Evolutionary conservation across 2,329 filamentous ascomycete genomes (phyloP), one percentile per base, ranked within the genome.

Genomic region (Paecilomyces variotii): DNA sequence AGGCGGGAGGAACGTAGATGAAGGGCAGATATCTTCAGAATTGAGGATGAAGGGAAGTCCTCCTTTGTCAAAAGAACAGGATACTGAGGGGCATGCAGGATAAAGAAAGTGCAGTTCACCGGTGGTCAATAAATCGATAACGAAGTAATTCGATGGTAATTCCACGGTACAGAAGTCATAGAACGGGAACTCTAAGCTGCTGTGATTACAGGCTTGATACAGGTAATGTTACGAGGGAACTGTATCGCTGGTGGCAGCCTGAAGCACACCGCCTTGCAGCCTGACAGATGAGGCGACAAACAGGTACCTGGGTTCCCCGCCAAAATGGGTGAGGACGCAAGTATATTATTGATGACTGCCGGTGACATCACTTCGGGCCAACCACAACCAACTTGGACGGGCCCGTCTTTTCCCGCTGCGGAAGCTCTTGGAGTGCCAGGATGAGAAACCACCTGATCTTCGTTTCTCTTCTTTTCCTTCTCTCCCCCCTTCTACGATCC

Each of bases 381-480:
- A 14, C 7, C 14, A 14, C 39, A 19, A 45, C 39, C 30, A 32
- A 39, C 19, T 19, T 7, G 12, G 39, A n/a, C 39, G 19, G 39
- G 39, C 14, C 39, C 39, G 39, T n/a, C 39, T 45, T 45, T 45
- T 45, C 39, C 39, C 39, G 39, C 39, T 45, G 12, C 39, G 39
- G 39, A 45, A 45, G 39, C 39, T 45, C 39, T 45, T 39, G 14
- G 4, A 14, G 19, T 45, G 39, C n/a, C n/a, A 45, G 39, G 39
- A 6, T 5, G 5, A 19, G 7, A 19, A n/a, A 45, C 30, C 39
- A 45, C 5, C 39, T 45, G 39, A 45, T 45, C 39, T 45, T 24
- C 39, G 39, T 7, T 45, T 45, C 54, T 30, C 30, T 56, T 27
- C 77, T 74, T 64, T 24, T 45, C 39, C n/a, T n/a, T 45, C 39